Evolutionary conservation across 2,329 filamentous ascomycete genomes (phyloP).

Genomic region (Hymenoscyphus scutula): DNA sequence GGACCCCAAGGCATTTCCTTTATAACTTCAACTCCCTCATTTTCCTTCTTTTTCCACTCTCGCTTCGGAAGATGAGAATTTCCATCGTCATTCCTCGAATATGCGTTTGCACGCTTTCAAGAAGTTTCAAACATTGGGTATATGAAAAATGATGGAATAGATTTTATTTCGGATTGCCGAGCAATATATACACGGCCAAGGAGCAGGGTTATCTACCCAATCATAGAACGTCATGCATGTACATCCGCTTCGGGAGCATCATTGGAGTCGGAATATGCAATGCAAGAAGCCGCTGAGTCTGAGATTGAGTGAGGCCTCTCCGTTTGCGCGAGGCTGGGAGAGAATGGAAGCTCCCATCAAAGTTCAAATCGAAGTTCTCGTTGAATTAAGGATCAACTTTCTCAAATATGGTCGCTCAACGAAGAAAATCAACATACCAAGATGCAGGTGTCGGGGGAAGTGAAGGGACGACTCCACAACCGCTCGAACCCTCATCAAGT

Average conservation of each 20-base stretch:
- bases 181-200: no score
- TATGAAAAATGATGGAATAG: no score
- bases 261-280: neutral
- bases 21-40: no score
- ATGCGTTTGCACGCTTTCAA: no score
- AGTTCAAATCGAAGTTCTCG: neutral
- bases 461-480: neutral
- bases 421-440: neutral
- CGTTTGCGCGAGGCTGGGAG: neutral
- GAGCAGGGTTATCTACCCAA: neutral
- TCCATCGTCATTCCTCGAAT: no score
- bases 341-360: neutral
- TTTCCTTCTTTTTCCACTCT: no score
- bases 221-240: neutral
- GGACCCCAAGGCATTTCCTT: slow-evolving; percentile 34
- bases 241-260: neutral
- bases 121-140: no score
- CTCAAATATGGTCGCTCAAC: neutral
- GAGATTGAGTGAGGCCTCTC: neutral
- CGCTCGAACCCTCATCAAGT: neutral
- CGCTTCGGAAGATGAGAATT: no score
- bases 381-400: neutral
- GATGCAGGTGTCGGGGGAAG: neutral
- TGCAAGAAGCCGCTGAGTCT: neutral
- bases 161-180: no score